Base-by-base conservation (phyloP, 345 rosid genomes). In the Citrus hindsii region DNA sequence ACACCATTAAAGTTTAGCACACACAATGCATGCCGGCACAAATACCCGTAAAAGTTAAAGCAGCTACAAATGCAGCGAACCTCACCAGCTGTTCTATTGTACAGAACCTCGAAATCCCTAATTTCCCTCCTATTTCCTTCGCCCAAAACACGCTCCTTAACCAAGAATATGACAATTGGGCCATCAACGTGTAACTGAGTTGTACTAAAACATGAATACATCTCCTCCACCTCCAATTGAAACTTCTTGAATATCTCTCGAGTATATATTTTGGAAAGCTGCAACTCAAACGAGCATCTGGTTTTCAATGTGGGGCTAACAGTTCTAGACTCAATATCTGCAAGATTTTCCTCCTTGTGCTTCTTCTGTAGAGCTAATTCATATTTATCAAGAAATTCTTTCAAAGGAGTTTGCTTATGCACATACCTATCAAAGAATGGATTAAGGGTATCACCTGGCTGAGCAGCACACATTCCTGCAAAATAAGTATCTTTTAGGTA, bases 361-460 rank as follows among this genome's bases (percentile, higher is more conserved):
- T 89, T 91, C 87, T 86, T 91, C 69, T 91, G 94, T 56, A 92
- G 79, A 61, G 93, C 91, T 80, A 92, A 61, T 80, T 91, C 98
- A 35, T 91, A 92, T 86, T 90, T 90, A 72, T 93, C 98, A 7
- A 95, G 92, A 86, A 95, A 95, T 86, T 95, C 98, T 80, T 91
- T 95, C 83, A 95, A 73, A 37, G 97, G 91, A 25, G 98, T 95
- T 72, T 92, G 94, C 48, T 88, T 91, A 58, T 91, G 97, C 76
- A 93, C 76, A 8, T 87, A 92, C 81, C 84, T 89, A 38, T 92
- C 91, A 32, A 93, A 92, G 84, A 90, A 92, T 6, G 90, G 88
- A 71, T 53, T 83, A 5, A 87, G 27, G 10, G 74, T 74, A 80
- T 91, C 95, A 33, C 91, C 90, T 3, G 83, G 90, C 74, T 85